Evolutionary conservation across 257 asterid species (phyloP), one percentile per base, ranked within the genome.

Genomic region (Catharanthus roseus): DNA sequence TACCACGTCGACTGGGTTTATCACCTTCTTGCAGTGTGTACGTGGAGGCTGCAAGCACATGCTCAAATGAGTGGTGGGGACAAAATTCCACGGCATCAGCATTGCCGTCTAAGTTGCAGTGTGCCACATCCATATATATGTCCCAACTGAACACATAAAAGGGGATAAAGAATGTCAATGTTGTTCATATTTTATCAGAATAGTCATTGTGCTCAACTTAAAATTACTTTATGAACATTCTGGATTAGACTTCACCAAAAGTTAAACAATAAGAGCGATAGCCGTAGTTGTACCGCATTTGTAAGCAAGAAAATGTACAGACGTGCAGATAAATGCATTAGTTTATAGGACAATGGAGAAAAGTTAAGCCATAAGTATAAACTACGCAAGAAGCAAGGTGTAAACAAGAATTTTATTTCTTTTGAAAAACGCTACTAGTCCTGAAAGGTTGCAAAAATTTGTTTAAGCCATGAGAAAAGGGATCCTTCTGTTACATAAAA

Each of bases 61-160:
- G 82, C 34, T 83, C 79, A 77, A 80, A 87, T 6, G 87, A 78
- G 16, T 84, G 86, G 1, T 88, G 88, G 23, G 95, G 96, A 69
- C 97, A 95, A 72, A 95, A 95, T 81, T 95, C 99, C 54, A 88
- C 99, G 0, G 97, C 97, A 71, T 95, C 99, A 1, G 87, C 89
- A 79, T 91, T 88, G n/a, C 99, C 96, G 54, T 88, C 97, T n/a
- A 95, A 81, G 55, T 72, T 41, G 72, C 81, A 81, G 65, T 84
- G 73, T 62, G 87, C 96, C 39, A 86, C 83, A 9, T 95, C 97
- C 99, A 95, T 93, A 3, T 58, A 42, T 36, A 62, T 10, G 18
- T 8, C 16, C 6, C 0, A 9, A 45, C 67, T 62, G 29, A 62
- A 62, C 47, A 34, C 4, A 21, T 11, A 26, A 56, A 56, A 18